Evolutionary conservation across 441 rosid genomes (phyloP), one percentile per base, ranked within the genome.

Genomic region (Corymbia citriodora): DNA sequence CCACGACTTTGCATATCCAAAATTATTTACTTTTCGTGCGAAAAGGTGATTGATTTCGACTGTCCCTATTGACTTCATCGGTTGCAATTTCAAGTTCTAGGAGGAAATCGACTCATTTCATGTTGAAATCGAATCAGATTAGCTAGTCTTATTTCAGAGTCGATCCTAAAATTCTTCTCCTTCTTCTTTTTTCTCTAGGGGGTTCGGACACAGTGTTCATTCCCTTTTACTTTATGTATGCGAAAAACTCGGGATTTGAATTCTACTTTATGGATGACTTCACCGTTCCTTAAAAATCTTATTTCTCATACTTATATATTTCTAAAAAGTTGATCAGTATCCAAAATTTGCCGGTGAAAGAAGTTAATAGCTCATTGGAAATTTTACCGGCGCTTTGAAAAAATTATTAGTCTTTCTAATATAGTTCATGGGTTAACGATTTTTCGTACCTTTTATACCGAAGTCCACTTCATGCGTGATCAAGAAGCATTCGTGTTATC

Each of bases 81-180:
- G 6, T 4, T 40, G 45, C 45, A 40, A 40, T 40, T 40, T 59
- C n/a, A 4, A 59, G 14, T 59, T 10, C 14, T 8, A 59, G 3
- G 23, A 59, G 25, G 29, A 7, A 59, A 59, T 7, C 25, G n/a
- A 1, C n/a, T 29, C 7, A 13, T 6, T 3, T 4, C 14, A 59
- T 59, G 3, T 59, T 10, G 7, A 1, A 59, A 59, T 0, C 1
- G 0, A 1, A 25, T 10, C 11, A 59, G 0, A 59, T 7, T 7
- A 3, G 25, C 10, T 8, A 25, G 11, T 59, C n/a, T 1, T 23
- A 59, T 59, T 59, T 6, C 3, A 59, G 25, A 25, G 6, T 25
- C 25, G 6, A 0, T 59, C 7, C 25, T 14, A 3, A 4, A 10
- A 59, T 1, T 25, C 14, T 59, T 10, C 25, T 25, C 10, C 25